These are phyloP conservation scores for Glycyrrhiza uralensis DNA, from an alignment of 306 rosid species.

Conservation along the genomic window DNA sequence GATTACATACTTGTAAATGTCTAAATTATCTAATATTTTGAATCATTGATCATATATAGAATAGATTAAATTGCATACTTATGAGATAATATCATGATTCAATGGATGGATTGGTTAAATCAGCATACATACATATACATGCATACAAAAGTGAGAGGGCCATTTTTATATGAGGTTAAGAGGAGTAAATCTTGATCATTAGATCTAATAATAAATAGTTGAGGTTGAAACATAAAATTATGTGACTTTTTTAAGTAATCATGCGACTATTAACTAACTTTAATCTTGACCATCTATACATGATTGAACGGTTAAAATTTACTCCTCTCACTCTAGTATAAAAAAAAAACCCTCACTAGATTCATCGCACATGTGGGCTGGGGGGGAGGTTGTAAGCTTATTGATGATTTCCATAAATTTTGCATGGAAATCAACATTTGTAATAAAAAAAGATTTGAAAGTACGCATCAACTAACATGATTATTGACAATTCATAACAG, in stretches of 20 bases:
- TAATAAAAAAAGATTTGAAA: background rate
- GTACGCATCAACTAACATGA: background rate
- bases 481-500: background rate
- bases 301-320: background rate
- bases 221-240: too few species aligned
- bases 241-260: background rate
- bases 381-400: too few species aligned
- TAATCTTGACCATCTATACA: background rate
- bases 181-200: too few species aligned
- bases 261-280: background rate
- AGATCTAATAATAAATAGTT: background rate
- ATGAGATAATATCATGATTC: too few species aligned
- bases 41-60: too few species aligned
- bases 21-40: background rate
- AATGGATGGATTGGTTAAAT: too few species aligned
- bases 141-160: too few species aligned
- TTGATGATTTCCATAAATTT: conserved; percentile 9
- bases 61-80: too few species aligned
- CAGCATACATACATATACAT: too few species aligned
- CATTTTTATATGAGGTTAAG: too few species aligned
- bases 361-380: too few species aligned
- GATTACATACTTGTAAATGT: background rate
- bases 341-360: background rate
- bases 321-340: background rate
- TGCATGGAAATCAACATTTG: background rate